These are phyloP conservation scores for Collybiopsis confluens DNA, from an alignment of 768 basidiomycete genomes.

Conservation along the genomic window DNA sequence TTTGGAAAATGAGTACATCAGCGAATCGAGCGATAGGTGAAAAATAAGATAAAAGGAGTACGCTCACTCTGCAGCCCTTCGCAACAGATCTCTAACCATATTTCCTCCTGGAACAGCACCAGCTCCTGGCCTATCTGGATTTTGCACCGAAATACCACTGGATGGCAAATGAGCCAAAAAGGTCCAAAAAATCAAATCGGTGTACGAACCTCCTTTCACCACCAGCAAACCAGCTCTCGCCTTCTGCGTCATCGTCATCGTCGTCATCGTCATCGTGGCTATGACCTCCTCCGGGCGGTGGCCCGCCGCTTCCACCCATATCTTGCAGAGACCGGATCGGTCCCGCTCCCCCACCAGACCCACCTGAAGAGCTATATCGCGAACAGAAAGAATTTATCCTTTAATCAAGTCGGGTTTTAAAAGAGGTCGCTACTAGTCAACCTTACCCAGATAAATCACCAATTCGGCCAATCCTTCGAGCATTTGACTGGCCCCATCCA, in stretches of 20 bases:
- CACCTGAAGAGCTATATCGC: not conserved
- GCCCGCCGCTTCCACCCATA: slow-evolving; percentile 15
- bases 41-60: too few relatives aligned
- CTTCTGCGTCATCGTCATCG: slow-evolving; percentile 44
- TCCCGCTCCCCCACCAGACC: slow-evolving; percentile 17
- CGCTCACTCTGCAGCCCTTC: slow-evolving; percentile 71
- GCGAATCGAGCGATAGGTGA: not conserved
- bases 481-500: slow-evolving; percentile 36
- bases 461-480: slow-evolving; percentile 47
- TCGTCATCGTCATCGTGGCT: slow-evolving; percentile 48
- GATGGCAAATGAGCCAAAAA: not conserved
- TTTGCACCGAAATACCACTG: slow-evolving; percentile 87
- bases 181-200: not conserved
- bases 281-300: slow-evolving; percentile 14
- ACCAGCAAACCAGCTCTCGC: slow-evolving; percentile 86
- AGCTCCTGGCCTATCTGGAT: slow-evolving; percentile 55
- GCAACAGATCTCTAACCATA: slow-evolving; percentile 68
- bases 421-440: not conserved
- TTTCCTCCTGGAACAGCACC: slow-evolving; percentile 44
- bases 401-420: not conserved
- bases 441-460: slow-evolving; percentile 41
- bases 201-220: slow-evolving; percentile 73
- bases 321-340: slow-evolving; percentile 34
- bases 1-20: slow-evolving; percentile 17
- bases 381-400: too few relatives aligned